Percentiles rank a stretch among this genome's conserved stretches.
These are phyloP conservation scores for Euphorbia lathyris DNA, from an alignment of 345 rosid species.

Conservation along the genomic window DNA sequence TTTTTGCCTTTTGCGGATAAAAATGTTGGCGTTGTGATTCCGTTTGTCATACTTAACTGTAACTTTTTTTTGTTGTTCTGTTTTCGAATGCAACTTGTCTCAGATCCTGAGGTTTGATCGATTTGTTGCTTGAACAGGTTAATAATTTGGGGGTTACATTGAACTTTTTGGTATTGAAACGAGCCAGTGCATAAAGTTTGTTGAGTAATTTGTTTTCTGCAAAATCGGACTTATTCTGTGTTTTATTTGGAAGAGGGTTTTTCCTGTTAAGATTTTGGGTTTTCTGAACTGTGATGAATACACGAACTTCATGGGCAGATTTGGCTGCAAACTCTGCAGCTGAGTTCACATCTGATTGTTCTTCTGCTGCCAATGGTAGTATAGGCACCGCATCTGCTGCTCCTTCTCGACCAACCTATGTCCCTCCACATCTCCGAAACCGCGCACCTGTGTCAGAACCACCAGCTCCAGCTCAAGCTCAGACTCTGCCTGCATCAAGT, in stretches of 20 bases:
- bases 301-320: conserved; percentile 91
- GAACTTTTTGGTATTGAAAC: background rate
- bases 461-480: conserved; percentile 40
- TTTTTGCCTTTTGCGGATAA: background rate
- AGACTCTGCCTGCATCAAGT: conserved; percentile 37
- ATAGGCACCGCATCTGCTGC: conserved; percentile 29
- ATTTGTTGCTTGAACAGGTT: conserved; percentile 20
- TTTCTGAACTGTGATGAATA: conserved; percentile 45
- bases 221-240: conserved; percentile 9
- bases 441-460: conserved; percentile 47
- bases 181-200: background rate
- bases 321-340: conserved; percentile 65
- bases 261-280: conserved; percentile 3
- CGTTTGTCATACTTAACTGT: no score
- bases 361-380: conserved; percentile 41
- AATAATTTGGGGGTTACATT: conserved; percentile 3
- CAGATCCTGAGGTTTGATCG: background rate
- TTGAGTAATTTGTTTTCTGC: conserved; percentile 10
- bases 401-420: conserved; percentile 50
- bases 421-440: conserved; percentile 90
- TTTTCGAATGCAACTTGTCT: no score
- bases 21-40: background rate
- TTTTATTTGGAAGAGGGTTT: background rate
- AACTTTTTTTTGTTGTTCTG: no score
- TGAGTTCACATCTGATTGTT: conserved; percentile 42